Percentiles rank a stretch among this genome's conserved stretches.
phyloP scores from a whole-genome alignment of 2,329 filamentous ascomycete genomes.

The Colletotrichum cordylinicola region DNA sequence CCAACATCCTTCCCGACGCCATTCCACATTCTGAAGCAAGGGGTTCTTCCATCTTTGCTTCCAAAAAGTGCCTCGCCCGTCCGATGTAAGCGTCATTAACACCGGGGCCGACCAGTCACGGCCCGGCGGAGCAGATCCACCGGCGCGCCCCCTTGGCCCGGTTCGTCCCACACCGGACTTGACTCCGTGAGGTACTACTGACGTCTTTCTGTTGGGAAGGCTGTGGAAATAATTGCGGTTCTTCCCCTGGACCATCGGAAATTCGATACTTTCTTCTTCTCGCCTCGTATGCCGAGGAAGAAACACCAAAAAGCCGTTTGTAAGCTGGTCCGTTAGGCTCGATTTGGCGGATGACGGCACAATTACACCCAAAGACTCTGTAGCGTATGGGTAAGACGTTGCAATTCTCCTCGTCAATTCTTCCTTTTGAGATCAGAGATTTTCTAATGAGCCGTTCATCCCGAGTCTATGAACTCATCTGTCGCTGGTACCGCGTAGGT shows the following conservation, averaged over 20 bases:
- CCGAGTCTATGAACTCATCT: not conserved
- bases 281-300: not conserved
- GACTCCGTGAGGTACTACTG: conserved; percentile 7
- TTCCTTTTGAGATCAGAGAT: not conserved
- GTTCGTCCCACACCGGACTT: not conserved
- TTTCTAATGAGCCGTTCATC: not conserved
- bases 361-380: conserved; percentile 17
- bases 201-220: not conserved
- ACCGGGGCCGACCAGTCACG: not conserved
- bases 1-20: not conserved
- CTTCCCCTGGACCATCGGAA: too few species aligned
- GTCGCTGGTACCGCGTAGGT: not conserved
- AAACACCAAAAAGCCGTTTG: not conserved
- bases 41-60: not conserved
- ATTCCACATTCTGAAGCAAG: not conserved
- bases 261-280: not conserved
- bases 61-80: not conserved
- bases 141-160: not conserved
- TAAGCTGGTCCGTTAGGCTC: not conserved
- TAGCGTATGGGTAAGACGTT: not conserved
- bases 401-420: not conserved
- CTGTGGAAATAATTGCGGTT: not conserved
- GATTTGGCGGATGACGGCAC: conserved; percentile 4
- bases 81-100: conserved; percentile 15
- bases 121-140: not conserved